Evolutionary conservation across 2,329 filamentous ascomycete species (phyloP).

Genomic region (Pseudogymnoascus sp.): DNA sequence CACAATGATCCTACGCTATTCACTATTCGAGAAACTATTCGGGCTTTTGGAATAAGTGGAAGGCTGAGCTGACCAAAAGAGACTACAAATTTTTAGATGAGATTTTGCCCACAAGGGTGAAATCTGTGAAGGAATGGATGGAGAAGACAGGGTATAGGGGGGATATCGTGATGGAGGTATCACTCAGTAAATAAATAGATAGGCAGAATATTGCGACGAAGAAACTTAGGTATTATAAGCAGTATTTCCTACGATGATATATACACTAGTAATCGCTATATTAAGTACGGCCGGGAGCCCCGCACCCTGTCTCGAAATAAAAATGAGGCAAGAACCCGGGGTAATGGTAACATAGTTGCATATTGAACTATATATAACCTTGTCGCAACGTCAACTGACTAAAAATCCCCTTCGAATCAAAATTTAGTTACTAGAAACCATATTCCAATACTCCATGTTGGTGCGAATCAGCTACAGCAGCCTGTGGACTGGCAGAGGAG

Average conservation of each 20-base stretch:
- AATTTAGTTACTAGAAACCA: neutral
- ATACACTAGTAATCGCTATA: too few relatives aligned
- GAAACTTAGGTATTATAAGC: neutral
- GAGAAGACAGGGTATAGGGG: neutral
- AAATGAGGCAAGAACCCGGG: neutral
- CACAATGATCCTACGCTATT: slow-evolving; percentile 15
- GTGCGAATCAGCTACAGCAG: neutral
- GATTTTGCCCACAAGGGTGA: slow-evolving; percentile 18
- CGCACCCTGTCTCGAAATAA: neutral
- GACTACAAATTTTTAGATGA: slow-evolving; percentile 19
- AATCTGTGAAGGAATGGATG: slow-evolving; percentile 18
- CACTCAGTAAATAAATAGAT: neutral
- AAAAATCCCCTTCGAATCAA: neutral
- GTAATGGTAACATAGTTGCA: neutral
- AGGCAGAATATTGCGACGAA: neutral
- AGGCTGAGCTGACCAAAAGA: slow-evolving; percentile 12
- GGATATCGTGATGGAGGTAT: neutral
- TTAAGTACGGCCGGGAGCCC: neutral
- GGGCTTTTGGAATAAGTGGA: slow-evolving; percentile 20
- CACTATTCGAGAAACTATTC: slow-evolving; percentile 18
- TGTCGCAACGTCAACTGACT: neutral
- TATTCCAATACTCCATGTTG: neutral
- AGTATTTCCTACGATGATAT: too few relatives aligned
- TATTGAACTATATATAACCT: neutral
- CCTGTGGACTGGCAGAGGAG: neutral